Evolutionary conservation across 768 basidiomycete genomes (phyloP), one percentile per base, ranked within the genome.

Genomic region (Macrolepiota fuliginosa): DNA sequence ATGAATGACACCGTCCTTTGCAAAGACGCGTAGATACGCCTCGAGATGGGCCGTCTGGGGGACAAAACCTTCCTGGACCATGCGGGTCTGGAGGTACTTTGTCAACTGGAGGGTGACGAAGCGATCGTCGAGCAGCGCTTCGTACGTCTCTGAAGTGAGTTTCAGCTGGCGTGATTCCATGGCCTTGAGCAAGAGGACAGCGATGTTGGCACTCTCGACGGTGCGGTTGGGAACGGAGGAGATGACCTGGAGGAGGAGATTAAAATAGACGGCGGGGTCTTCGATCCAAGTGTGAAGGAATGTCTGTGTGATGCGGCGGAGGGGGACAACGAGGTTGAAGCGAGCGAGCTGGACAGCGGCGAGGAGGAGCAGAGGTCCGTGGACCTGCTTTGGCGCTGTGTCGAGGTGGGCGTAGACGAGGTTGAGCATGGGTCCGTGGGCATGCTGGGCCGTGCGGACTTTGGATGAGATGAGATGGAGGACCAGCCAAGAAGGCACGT

Each of bases 401-500:
- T 73, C 63, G 7, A 83, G 68, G 50, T 85, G 73, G 1, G 73
- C 61, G 62, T 78, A 71, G 3, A 80, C 74, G 24, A 89, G 70
- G 54, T 79, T 76, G 42, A 80, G 65, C 36, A 83, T 65, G 1
- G 76, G 73, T 0, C 76, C 75, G 19, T 72, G 70, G 0, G 84
- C 86, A 24, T 88, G 79, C 15, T 59, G 59, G 1, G 77, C 69
- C 0, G 81, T 79, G n/a, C 68, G 72, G 11, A 86, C 74, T 68
- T 79, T 82, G 70, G 77, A 78, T 3, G 69, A 72, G 15, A 81
- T 71, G 45, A 88, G 73, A 49, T 79, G 77, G 32, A 89, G 70
- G 11, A 81, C 68, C n/a, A 87, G 71, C 87, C 87, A 90, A 0
- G 77, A 64, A 0, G 88, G 87, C 12, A 75, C 56, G 35, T n/a